Percentiles rank a stretch among this genome's conserved stretches.
Conservation (phyloP, 1,284 basidiomycete species). For the Ustilago lituana region DNA sequence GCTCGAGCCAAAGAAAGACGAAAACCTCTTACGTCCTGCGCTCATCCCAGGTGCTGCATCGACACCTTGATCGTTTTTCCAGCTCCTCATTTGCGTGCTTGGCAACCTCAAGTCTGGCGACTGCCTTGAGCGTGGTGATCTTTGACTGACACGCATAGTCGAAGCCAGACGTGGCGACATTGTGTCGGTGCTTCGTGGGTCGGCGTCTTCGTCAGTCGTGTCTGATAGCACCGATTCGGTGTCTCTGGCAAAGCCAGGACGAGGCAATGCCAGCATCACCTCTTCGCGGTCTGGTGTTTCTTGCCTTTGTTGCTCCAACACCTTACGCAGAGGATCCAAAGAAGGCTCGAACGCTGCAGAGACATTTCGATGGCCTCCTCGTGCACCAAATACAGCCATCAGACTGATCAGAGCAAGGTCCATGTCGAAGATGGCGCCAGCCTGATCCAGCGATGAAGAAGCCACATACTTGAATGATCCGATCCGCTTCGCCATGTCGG, state of each 20-base stretch:
- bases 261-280: constrained; percentile 35
- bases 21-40: constrained; percentile 16
- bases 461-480: constrained; percentile 20
- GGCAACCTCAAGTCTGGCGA: neutral
- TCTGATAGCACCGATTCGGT: constrained; percentile 40
- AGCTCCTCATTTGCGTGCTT: neutral
- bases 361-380: constrained; percentile 20
- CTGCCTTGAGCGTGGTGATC: too few species aligned
- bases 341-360: constrained; percentile 35
- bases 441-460: neutral
- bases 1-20: constrained; percentile 18
- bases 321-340: constrained; percentile 18
- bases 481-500: constrained; percentile 9
- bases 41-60: neutral
- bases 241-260: constrained; percentile 36
- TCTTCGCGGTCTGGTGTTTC: constrained; percentile 27
- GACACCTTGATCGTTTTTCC: neutral
- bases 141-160: too few species aligned
- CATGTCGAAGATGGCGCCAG: constrained; percentile 15
- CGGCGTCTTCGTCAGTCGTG: constrained; percentile 43
- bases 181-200: neutral
- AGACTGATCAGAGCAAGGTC: constrained; percentile 28
- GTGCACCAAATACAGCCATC: constrained; percentile 28
- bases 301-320: constrained; percentile 20
- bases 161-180: neutral